Base-by-base conservation (phyloP, 208 protist species). In the Acanthamoeba quina region DNA sequence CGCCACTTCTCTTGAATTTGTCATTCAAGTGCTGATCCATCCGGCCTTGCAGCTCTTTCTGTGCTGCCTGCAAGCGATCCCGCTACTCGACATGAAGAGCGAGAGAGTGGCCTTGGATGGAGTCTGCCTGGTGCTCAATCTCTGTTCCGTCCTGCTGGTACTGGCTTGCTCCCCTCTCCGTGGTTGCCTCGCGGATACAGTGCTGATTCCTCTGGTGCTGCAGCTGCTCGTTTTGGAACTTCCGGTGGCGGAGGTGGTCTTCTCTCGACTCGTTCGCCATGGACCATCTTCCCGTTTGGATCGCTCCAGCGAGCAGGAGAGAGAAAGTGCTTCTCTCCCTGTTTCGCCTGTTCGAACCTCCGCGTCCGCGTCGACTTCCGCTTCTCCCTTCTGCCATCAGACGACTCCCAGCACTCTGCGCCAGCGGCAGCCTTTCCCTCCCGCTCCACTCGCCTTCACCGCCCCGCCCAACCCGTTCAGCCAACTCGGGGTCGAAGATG, bases 241-340 rank as follows among this genome's bases (percentile, higher is more conserved):
- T 19, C 78, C 78, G 19, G 24, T 24, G 26, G 52, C 34, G 24
- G 78, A 86, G 41, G 0, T 3, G 6, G 10, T 62, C 78, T 62
- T 62, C 29, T 41, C 70, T 3, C 49, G 52, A 47, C 11, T 54
- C 1, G 47, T 26, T 24, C 47, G 29, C 47, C 21, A 52, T 34
- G 13, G 37, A 9, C 7, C 29, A 13, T 6, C 37, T 54, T 17
- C 10, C 7, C 29, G 24, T 0, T 47, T 66, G 60, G 24, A 66
- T 21, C 41, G n/a, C 24, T 37, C 24, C 78, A 78, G 17, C 9
- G 41, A n/a, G 2, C 31, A 86, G 49, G 52, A 86, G 78, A 62
- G 37, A 86, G 52, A 86, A 62, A 86, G 78, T n/a, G 78, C 78
- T 86, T 86, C 78, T 62, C 62, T 86, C 78, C 31, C 74, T 83